A percentile compares a stretch with the other conserved stretches of the same genome.
Conservation (phyloP, 2,329 filamentous ascomycete genomes). For the Arachnopeziza araneosa region DNA sequence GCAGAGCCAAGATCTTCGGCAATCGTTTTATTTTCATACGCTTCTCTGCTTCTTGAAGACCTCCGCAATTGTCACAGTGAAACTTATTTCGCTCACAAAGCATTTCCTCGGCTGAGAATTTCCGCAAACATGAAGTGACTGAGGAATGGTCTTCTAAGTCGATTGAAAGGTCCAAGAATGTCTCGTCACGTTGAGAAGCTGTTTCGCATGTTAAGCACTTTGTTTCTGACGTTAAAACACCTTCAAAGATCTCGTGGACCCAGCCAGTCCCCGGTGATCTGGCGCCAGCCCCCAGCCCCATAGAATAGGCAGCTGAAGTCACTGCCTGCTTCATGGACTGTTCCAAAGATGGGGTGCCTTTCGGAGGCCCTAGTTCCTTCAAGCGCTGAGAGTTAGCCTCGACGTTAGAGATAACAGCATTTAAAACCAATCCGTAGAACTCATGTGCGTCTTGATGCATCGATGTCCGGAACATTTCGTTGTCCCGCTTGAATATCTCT, state of each 20-base stretch:
- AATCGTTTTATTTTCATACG: slow-evolving; percentile 98
- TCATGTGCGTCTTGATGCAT: slow-evolving; percentile 99
- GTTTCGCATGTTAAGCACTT: slow-evolving; percentile 96
- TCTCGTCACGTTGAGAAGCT: slow-evolving; percentile 89
- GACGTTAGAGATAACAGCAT: slow-evolving; percentile 90
- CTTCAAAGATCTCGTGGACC: slow-evolving; percentile 97
- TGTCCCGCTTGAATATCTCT: slow-evolving; percentile 87
- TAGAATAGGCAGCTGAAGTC: slow-evolving; percentile 35
- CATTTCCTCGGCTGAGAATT: slow-evolving; percentile 98
- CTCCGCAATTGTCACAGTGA: slow-evolving; percentile 95
- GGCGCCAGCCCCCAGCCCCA: slow-evolving; percentile 32
- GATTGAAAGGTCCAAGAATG: slow-evolving; percentile 92
- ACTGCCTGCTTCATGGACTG: slow-evolving; percentile 46
- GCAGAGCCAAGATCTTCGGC: slow-evolving; percentile 84
- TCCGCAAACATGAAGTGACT: slow-evolving; percentile 88
- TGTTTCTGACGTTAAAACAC: slow-evolving; percentile 89
- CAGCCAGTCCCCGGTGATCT: slow-evolving; percentile 67
- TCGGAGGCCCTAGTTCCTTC: slow-evolving; percentile 40
- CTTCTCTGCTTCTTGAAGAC: slow-evolving; percentile 95
- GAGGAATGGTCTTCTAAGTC: slow-evolving; percentile 94
- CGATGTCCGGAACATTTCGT: slow-evolving; percentile 93
- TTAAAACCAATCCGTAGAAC: slow-evolving; percentile 90
- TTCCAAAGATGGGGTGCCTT: slow-evolving; percentile 34
- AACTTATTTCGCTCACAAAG: slow-evolving; percentile 98
- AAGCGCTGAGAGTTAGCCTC: slow-evolving; percentile 73